Conservation (phyloP, 306 rosid genomes). For the Rosa multiflora region DNA sequence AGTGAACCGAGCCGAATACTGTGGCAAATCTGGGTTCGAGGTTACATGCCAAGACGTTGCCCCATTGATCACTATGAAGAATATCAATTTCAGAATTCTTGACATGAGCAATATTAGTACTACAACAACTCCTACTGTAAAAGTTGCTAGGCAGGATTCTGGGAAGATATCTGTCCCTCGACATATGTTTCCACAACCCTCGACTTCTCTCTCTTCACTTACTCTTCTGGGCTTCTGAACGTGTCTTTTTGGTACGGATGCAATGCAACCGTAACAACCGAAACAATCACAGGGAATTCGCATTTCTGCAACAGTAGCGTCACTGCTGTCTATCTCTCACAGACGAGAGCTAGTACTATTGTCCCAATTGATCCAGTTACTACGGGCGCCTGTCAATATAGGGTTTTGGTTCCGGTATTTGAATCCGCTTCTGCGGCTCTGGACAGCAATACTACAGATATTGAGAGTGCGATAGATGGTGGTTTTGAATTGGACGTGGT, state of each 20-base stretch:
- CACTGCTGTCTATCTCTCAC: background rate
- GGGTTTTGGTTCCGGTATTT: background rate
- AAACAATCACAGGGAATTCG: too few species aligned
- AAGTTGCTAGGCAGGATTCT: conserved; percentile 12
- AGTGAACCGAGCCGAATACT: background rate
- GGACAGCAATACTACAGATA: fast-evolving
- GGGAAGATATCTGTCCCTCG: background rate
- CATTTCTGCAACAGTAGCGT: background rate
- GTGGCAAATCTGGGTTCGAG: conserved; percentile 13
- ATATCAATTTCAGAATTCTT: background rate
- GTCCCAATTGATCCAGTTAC: too few species aligned
- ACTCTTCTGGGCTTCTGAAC: background rate
- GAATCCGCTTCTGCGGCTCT: background rate
- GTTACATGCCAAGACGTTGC: background rate
- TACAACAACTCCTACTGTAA: background rate
- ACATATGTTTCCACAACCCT: background rate
- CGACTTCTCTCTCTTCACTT: background rate
- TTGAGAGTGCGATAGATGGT: background rate
- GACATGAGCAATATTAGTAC: too few species aligned
- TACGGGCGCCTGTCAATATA: background rate
- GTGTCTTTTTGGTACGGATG: conserved; percentile 9
- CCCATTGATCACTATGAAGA: background rate
- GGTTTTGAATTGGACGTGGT: background rate
- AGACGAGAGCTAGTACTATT: too few species aligned
- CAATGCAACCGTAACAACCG: background rate